A percentile compares a stretch with the other conserved stretches of the same genome.
phyloP scores from a whole-genome alignment of 108 stramenopile species.

The Skeletonema grethae region DNA sequence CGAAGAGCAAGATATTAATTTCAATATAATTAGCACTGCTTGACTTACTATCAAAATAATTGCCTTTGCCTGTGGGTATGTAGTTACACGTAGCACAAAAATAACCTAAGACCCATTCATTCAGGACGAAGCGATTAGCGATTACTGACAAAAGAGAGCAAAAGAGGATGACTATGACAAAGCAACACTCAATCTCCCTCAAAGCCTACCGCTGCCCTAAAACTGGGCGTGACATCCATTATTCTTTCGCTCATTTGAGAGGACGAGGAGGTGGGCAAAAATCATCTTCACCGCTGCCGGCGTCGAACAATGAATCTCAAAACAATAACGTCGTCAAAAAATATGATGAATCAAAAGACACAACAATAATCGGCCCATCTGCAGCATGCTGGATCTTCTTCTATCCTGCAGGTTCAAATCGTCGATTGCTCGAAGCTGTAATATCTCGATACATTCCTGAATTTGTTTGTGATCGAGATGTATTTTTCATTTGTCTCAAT shows the following conservation, averaged over 20 bases:
- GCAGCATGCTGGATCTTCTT: constrained; percentile 28
- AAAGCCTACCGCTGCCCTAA: constrained; percentile 12
- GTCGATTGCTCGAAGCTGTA: constrained; percentile 19
- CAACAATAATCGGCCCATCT: no score
- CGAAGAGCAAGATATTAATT: neutral
- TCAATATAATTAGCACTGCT: neutral
- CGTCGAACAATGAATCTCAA: neutral
- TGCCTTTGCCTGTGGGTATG: no score
- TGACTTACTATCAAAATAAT: no score
- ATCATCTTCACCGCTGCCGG: neutral
- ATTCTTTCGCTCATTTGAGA: constrained; percentile 16
- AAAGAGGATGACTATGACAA: neutral
- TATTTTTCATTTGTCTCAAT: constrained; percentile 30
- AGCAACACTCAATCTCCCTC: constrained; percentile 16
- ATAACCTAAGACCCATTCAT: no score
- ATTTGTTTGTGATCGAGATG: constrained; percentile 15
- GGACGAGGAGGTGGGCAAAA: constrained; percentile 1
- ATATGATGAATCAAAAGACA: neutral
- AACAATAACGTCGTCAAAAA: neutral
- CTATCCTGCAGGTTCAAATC: constrained; percentile 32
- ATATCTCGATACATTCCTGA: constrained; percentile 18
- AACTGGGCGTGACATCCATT: constrained; percentile 23
- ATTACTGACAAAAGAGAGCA: no score
- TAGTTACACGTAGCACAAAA: no score
- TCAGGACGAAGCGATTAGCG: no score